Evolutionary conservation across 2,329 filamentous ascomycete species (phyloP), one percentile per base, ranked within the genome.

Genomic region (Paracamarosporium sp.): DNA sequence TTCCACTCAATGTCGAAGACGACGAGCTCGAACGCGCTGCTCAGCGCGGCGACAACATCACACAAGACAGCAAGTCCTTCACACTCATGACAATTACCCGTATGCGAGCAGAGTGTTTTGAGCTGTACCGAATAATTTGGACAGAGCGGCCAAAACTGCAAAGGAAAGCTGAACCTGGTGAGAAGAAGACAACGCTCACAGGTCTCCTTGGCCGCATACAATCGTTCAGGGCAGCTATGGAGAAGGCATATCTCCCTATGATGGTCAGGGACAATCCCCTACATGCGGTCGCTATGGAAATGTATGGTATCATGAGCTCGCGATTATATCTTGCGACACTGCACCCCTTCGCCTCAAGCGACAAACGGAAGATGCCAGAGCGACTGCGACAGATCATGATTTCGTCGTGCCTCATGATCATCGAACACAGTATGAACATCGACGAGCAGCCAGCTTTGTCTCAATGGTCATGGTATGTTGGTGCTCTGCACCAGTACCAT

Each of bases 401-500:
- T 53, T 83, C 83, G n/a, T 84, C 85, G 27, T 86, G 86, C 30
- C 82, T 82, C 3, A 76, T 79, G 52, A 79, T 82, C 30, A 72
- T 87, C 55, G 86, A 88, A 64, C 79, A 80, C 58, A 82, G 81
- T 2, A 83, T 88, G 46, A 76, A 77, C 8, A 75, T 88, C 11
- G 85, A 88, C 55, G 83, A 80, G 1, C 72, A 79, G 0, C 82
- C 82, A 1, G 78, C 80, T 1, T 64, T 91, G 35, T 73, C 77
- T 1, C 77, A 77, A 1, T 93, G 89, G 89, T 76, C 80, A 1
- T 93, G 90, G 90, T 92, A 92, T 58, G 56, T 71, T 12, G 88
- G 89, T 4, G 88, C 90, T 5, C 85, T 90, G 61, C 88, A 90
- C 60, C 90, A 92, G 70, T 91, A 88, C 71, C 90, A 92, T 67